Conservation (phyloP, 305 asterid genomes). For the Fraxinus floribunda region DNA sequence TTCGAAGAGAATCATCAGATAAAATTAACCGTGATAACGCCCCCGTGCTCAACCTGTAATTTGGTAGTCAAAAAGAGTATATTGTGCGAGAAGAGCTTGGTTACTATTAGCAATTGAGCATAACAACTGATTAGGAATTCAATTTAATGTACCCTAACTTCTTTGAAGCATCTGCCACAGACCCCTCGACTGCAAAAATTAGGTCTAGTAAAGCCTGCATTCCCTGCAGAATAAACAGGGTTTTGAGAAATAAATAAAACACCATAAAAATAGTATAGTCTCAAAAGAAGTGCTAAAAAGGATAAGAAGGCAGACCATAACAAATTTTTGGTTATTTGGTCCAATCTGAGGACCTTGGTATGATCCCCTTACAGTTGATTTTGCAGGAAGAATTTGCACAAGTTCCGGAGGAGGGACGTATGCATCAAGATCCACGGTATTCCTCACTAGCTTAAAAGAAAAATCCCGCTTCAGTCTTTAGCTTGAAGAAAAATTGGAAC, state of each 20-base stretch:
- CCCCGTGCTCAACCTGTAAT: constrained; percentile 79
- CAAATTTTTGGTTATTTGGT: constrained; percentile 78
- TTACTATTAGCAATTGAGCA: constrained; percentile 16
- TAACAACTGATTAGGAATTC: background rate
- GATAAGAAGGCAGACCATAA: constrained; percentile 45
- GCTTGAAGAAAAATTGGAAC: constrained; percentile 4
- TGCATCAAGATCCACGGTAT: constrained; percentile 63
- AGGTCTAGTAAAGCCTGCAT: constrained; percentile 95
- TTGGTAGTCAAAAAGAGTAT: constrained; percentile 20
- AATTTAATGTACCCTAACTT: constrained; percentile 65
- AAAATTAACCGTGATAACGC: constrained; percentile 79
- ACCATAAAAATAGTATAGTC: background rate
- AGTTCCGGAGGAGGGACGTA: constrained; percentile 82
- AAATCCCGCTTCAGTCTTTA: constrained; percentile 11
- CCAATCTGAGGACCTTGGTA: constrained; percentile 76
- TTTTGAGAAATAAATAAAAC: background rate
- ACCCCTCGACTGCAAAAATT: constrained; percentile 70
- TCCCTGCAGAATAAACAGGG: constrained; percentile 44
- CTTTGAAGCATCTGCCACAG: constrained; percentile 80
- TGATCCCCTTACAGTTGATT: constrained; percentile 62
- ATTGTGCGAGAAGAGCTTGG: constrained; percentile 2
- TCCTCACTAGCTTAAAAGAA: constrained; percentile 60
- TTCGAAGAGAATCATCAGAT: constrained; percentile 80
- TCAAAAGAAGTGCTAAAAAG: background rate
- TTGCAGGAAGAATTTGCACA: constrained; percentile 77